phyloP scores from a whole-genome alignment of 768 basidiomycete genomes.

The Calocybe indica region DNA sequence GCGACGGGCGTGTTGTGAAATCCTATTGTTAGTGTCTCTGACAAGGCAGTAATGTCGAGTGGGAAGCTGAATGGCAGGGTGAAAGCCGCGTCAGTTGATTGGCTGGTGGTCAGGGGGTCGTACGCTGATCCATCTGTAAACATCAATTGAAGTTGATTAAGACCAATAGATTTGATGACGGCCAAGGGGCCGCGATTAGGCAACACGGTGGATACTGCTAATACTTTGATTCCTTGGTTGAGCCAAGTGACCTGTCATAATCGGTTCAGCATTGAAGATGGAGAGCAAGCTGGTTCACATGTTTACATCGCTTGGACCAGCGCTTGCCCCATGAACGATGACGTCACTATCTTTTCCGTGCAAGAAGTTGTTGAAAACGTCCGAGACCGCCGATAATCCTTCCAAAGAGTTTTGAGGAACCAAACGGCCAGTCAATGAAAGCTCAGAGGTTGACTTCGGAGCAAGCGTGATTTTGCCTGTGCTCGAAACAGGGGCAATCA shows the following conservation, averaged over 20 bases:
- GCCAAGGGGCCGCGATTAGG: constrained; percentile 57
- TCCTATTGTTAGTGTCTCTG: constrained; percentile 52
- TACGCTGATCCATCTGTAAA: constrained; percentile 58
- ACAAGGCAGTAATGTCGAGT: constrained; percentile 55
- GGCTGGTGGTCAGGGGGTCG: constrained; percentile 50
- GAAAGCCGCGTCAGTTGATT: constrained; percentile 57
- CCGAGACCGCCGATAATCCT: constrained; percentile 54
- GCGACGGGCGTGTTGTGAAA: constrained; percentile 52
- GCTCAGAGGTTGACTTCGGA: constrained; percentile 43
- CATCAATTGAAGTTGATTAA: constrained; percentile 53
- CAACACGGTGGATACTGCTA: constrained; percentile 51
- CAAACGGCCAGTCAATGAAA: constrained; percentile 58
- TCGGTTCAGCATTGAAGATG: background rate
- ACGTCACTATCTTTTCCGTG: constrained; percentile 60
- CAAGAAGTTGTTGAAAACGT: constrained; percentile 67
- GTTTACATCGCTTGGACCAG: constrained; percentile 50
- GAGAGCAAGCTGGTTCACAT: background rate
- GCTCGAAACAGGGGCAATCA: constrained; percentile 56
- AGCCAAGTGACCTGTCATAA: constrained; percentile 57
- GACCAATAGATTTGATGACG: constrained; percentile 57
- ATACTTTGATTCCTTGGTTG: constrained; percentile 61
- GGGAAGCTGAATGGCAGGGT: constrained; percentile 67
- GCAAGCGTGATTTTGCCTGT: constrained; percentile 44
- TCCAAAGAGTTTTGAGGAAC: constrained; percentile 49
- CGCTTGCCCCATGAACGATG: constrained; percentile 51